Base-by-base conservation (phyloP, 495 filamentous ascomycete genomes). In the Cryomyces minteri region DNA sequence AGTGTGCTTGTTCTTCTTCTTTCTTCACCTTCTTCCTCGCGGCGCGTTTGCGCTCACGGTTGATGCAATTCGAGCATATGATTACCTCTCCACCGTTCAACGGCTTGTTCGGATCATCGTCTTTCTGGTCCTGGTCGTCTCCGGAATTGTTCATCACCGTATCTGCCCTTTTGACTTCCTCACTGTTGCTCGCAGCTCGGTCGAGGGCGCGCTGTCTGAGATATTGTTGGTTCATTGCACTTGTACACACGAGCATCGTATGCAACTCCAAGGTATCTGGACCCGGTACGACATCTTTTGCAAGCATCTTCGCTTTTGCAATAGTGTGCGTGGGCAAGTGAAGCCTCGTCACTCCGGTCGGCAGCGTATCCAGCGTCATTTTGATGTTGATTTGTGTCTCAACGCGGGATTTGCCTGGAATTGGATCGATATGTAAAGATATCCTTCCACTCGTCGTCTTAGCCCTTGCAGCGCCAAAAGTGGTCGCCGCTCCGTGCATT, bases 371-470 rank as follows among this genome's bases (percentile, higher is more conserved):
- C 5, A 95, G 63, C 4, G 77, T 81, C 49, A 95, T 65, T 51
- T 73, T 75, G 49, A 94, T 79, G 3, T 77, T 76, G 47, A 94
- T 93, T 56, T 96, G 88, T 0, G 88, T 96, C 65, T 96, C 88
- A 12, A 96, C 88, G 6, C 88, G 74, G 12, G 88, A 93, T 62
- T 95, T 96, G 45, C 72, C 57, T 7, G 79, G 74, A 4, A 77
- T 79, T 2, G 77, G 75, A 48, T 80, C 73, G 41, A 85, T 68
- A 38, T 53, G 41, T 5, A 54, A 39, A 30, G 28, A 1, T 12
- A 29, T 14, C 10, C 28, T 41, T 9, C 11, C 34, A 9, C 34
- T 38, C 12, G 9, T 14, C 34, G 34, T 10, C 34, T 14, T 38
- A 14, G 9, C 34, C 9, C 34, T 9, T 38, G 12, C 12, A 14